These are phyloP conservation scores for Leccinellum albellum DNA, from an alignment of 768 basidiomycete species.

Conservation along the genomic window DNA sequence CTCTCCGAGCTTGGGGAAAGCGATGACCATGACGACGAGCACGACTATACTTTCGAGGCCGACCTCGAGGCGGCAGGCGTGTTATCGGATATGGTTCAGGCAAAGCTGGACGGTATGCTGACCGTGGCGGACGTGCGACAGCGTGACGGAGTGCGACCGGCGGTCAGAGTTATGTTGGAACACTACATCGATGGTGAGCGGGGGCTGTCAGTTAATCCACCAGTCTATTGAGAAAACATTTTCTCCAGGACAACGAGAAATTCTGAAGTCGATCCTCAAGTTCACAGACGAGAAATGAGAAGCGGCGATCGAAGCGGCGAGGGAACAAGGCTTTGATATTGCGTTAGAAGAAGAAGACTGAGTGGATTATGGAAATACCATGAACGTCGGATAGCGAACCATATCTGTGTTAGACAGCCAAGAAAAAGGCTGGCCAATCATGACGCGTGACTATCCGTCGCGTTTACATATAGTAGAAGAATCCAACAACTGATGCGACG, in stretches of 20 bases:
- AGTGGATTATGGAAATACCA: slow-evolving; percentile 11
- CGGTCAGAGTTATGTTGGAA: slow-evolving; percentile 61
- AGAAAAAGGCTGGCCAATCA: too few relatives aligned
- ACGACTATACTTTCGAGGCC: too few relatives aligned
- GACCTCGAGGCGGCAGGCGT: too few relatives aligned
- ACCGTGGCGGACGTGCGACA: slow-evolving; percentile 18
- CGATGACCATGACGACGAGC: too few relatives aligned
- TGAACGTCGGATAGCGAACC: not conserved
- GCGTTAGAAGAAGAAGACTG: slow-evolving; percentile 44
- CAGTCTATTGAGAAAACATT: not conserved
- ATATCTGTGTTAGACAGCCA: too few relatives aligned
- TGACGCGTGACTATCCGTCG: too few relatives aligned
- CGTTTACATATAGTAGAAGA: not conserved
- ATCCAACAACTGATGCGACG: not conserved
- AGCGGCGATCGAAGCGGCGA: slow-evolving; percentile 46
- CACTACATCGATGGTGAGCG: slow-evolving; percentile 63
- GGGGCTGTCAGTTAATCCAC: not conserved
- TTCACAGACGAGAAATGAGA: slow-evolving; percentile 48
- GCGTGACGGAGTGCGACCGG: slow-evolving; percentile 40
- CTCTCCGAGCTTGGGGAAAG: too few relatives aligned
- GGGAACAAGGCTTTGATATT: slow-evolving; percentile 50
- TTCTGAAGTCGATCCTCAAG: slow-evolving; percentile 47
- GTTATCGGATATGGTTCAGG: slow-evolving; percentile 64
- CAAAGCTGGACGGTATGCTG: slow-evolving; percentile 50
- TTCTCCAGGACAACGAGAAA: slow-evolving; percentile 15